Percentiles rank a stretch among this genome's conserved stretches.
These are phyloP conservation scores for Allantophomopsis cytisporea DNA, from an alignment of 2,329 filamentous ascomycete species.

Conservation along the genomic window DNA sequence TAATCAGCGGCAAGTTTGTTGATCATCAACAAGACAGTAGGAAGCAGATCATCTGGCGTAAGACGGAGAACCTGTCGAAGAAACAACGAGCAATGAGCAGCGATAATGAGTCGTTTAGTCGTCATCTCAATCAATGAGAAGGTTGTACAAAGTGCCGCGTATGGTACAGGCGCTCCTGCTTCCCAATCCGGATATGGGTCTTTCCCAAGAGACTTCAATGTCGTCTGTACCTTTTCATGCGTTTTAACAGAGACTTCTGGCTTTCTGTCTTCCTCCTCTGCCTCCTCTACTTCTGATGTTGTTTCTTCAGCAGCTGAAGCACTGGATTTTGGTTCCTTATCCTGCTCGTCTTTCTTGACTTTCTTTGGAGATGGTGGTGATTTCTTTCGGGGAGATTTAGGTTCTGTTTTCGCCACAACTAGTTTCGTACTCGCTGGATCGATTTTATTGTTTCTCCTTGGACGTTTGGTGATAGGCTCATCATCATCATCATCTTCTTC, in stretches of 20 bases:
- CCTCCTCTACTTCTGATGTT: slow-evolving; percentile 34
- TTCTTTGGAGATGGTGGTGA: slow-evolving; percentile 1
- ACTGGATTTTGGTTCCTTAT: slow-evolving; percentile 2
- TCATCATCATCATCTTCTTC: slow-evolving; percentile 35
- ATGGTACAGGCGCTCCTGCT: slow-evolving; percentile 76
- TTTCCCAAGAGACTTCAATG: slow-evolving; percentile 52
- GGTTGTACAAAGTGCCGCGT: slow-evolving; percentile 85
- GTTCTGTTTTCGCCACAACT: slow-evolving; percentile 3
- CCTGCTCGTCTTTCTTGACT: slow-evolving; percentile 3
- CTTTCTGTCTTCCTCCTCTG: slow-evolving; percentile 46
- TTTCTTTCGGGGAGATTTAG: slow-evolving; percentile 2
- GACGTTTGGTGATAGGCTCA: slow-evolving; percentile 46
- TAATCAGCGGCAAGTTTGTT: slow-evolving; percentile 97
- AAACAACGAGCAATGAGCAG: slow-evolving; percentile 80
- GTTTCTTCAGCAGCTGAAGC: slow-evolving; percentile 22
- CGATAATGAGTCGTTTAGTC: slow-evolving; percentile 77
- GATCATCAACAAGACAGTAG: slow-evolving; percentile 89
- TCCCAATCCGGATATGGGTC: slow-evolving; percentile 96
- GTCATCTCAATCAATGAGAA: slow-evolving; percentile 95
- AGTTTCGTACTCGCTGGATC: slow-evolving; percentile 11
- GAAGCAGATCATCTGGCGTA: slow-evolving; percentile 75
- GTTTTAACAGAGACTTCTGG: slow-evolving; percentile 61
- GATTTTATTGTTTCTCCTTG: slow-evolving; percentile 21
- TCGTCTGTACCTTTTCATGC: slow-evolving; percentile 68
- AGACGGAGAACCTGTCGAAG: slow-evolving; percentile 87